A percentile compares a stretch with the other conserved stretches of the same genome.
phyloP scores from a whole-genome alignment of 805 yeast species.

The Barnettozyma salicaria region DNA sequence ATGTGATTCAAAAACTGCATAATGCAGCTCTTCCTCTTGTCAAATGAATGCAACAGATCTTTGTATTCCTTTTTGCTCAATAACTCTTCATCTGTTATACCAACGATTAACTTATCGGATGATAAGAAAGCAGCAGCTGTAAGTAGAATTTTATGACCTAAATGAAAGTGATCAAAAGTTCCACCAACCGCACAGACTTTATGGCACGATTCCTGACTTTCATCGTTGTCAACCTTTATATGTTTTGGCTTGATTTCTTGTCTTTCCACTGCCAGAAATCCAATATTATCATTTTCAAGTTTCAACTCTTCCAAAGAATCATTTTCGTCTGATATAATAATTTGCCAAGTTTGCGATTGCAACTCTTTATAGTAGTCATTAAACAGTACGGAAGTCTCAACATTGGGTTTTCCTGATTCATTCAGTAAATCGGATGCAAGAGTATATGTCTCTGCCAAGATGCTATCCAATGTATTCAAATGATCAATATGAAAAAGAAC shows the following conservation, averaged over 20 bases:
- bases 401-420: slow-evolving; percentile 7
- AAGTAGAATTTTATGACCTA: slow-evolving; percentile 85
- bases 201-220: slow-evolving; percentile 25
- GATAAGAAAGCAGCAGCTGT: slow-evolving; percentile 67
- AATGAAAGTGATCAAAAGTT: slow-evolving; percentile 94
- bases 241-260: slow-evolving; percentile 1
- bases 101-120: slow-evolving; percentile 54
- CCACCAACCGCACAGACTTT: slow-evolving; percentile 76
- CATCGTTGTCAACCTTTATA: slow-evolving; percentile 14
- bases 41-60: slow-evolving; percentile 56
- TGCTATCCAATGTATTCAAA: slow-evolving; percentile 19
- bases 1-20: slow-evolving; percentile 42
- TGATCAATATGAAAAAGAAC: slow-evolving; percentile 14
- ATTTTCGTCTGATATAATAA: slow-evolving; percentile 13
- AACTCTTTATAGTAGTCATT: slow-evolving; percentile 22
- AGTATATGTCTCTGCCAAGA: slow-evolving; percentile 21
- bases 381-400: slow-evolving; percentile 20
- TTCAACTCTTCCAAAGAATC: slow-evolving; percentile 14
- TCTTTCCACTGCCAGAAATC: slow-evolving; percentile 9
- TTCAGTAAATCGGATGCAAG: slow-evolving; percentile 15
- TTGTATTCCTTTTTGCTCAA: slow-evolving; percentile 69
- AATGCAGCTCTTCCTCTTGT: slow-evolving; percentile 43
- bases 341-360: slow-evolving; percentile 18
- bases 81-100: slow-evolving; percentile 73
- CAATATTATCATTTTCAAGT: slow-evolving; percentile 8